A percentile compares a stretch with the other conserved stretches of the same genome.
These are phyloP conservation scores for Penicillium sp. DNA, from an alignment of 2,329 filamentous ascomycete species.

Conservation along the genomic window DNA sequence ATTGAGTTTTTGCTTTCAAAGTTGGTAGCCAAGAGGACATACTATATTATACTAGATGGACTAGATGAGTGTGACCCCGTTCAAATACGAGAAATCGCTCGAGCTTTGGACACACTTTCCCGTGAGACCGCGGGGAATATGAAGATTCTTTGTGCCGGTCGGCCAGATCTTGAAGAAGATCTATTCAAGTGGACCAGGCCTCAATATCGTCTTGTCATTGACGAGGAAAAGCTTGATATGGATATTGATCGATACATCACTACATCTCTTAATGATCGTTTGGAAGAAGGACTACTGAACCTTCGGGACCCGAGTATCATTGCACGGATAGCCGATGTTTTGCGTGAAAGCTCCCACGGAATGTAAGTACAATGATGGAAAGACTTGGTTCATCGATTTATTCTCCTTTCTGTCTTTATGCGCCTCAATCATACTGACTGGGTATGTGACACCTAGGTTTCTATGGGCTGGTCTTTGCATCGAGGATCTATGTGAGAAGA, in stretches of 20 bases:
- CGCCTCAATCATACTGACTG: too few relatives aligned
- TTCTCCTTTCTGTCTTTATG: background rate
- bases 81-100: background rate
- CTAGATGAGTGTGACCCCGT: constrained; percentile 3
- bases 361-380: constrained; percentile 16
- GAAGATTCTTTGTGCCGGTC: constrained; percentile 22
- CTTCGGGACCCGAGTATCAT: constrained; percentile 12
- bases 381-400: background rate
- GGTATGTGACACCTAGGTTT: constrained; percentile 1
- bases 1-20: background rate
- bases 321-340: constrained; percentile 9
- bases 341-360: constrained; percentile 17
- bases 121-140: background rate
- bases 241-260: background rate
- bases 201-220: background rate
- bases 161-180: constrained; percentile 15
- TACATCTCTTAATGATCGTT: background rate
- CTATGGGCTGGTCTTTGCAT: constrained; percentile 1
- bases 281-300: background rate
- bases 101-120: background rate
- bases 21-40: background rate
- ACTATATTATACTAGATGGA: constrained; percentile 9
- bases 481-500: background rate
- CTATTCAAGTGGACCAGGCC: background rate
- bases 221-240: background rate